phyloP scores from a whole-genome alignment of 768 basidiomycete genomes.

The Tulasnella sp. region DNA sequence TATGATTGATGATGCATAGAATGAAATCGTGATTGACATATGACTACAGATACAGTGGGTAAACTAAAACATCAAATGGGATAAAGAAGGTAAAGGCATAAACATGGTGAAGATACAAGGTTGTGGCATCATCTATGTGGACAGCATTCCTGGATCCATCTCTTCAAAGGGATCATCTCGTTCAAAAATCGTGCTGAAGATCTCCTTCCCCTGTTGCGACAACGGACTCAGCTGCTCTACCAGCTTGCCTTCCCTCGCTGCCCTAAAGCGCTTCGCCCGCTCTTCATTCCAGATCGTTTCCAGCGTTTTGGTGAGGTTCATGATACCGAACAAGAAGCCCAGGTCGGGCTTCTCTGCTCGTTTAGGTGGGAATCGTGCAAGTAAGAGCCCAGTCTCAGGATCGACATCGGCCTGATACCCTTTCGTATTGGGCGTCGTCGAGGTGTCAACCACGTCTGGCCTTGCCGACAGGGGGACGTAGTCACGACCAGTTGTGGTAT shows the following conservation, averaged over 20 bases:
- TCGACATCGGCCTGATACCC: constrained; percentile 80
- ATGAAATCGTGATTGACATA: too few relatives aligned
- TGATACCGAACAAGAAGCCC: constrained; percentile 87
- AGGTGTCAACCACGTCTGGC: constrained; percentile 9
- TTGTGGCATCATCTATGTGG: constrained; percentile 38
- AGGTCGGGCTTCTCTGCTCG: constrained; percentile 82
- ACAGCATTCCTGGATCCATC: constrained; percentile 60
- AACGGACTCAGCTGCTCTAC: constrained; percentile 51
- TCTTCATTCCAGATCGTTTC: constrained; percentile 85
- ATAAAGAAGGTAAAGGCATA: neutral
- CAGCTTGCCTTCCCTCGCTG: constrained; percentile 2
- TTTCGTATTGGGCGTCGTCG: constrained; percentile 40
- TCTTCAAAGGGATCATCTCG: constrained; percentile 36
- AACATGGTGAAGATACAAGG: neutral
- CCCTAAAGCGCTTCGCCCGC: constrained; percentile 55
- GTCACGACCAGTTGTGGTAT: constrained; percentile 91
- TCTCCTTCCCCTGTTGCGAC: constrained; percentile 61
- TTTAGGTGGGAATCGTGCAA: constrained; percentile 91
- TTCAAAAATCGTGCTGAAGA: constrained; percentile 66
- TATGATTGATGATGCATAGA: too few relatives aligned
- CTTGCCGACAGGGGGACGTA: constrained; percentile 39
- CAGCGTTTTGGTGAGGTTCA: constrained; percentile 63
- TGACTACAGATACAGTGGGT: neutral
- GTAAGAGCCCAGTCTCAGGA: constrained; percentile 67
- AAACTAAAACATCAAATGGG: neutral